A percentile compares a stretch with the other conserved stretches of the same genome.
phyloP scores from a whole-genome alignment of 2,329 filamentous ascomycete species.

The Clarireedia paspali region DNA sequence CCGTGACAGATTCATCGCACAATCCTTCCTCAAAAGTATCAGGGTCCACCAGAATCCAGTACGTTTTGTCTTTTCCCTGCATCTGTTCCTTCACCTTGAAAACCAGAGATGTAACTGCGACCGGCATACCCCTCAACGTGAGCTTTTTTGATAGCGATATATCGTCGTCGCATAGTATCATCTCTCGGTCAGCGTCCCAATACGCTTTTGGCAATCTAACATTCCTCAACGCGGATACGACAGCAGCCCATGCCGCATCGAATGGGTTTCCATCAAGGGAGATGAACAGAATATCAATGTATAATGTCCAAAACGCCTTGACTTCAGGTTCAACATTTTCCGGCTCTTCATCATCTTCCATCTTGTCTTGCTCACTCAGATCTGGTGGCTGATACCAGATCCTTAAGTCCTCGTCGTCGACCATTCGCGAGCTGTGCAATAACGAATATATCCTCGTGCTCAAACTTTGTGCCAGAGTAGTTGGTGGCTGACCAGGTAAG shows the following conservation, averaged over 20 bases:
- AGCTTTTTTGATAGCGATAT: conserved; percentile 47
- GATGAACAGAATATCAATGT: conserved; percentile 91
- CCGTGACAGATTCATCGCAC: conserved; percentile 73
- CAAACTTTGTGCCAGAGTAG: conserved; percentile 72
- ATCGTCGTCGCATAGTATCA: conserved; percentile 64
- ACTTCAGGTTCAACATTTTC: conserved; percentile 39
- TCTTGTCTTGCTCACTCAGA: conserved; percentile 38
- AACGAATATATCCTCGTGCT: conserved; percentile 69
- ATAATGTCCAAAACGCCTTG: conserved; percentile 90
- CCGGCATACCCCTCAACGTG: conserved; percentile 56
- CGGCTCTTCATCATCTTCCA: conserved; percentile 29
- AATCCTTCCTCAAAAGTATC: conserved; percentile 84
- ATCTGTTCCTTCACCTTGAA: conserved; percentile 52
- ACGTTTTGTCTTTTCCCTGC: conserved; percentile 45
- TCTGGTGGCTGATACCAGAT: conserved; percentile 57
- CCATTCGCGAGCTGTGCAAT: conserved; percentile 61
- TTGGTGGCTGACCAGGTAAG: conserved; percentile 76
- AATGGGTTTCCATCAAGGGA: conserved; percentile 88
- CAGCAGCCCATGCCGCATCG: conserved; percentile 80
- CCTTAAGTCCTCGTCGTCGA: conserved; percentile 59
- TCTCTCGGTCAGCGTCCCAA: conserved; percentile 78
- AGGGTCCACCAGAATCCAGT: conserved; percentile 80
- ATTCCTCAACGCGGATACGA: conserved; percentile 72
- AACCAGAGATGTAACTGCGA: conserved; percentile 71
- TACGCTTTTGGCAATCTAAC: conserved; percentile 70